Conservation (phyloP, 73 alveolate genomes). For the Paramecium caudatum region DNA sequence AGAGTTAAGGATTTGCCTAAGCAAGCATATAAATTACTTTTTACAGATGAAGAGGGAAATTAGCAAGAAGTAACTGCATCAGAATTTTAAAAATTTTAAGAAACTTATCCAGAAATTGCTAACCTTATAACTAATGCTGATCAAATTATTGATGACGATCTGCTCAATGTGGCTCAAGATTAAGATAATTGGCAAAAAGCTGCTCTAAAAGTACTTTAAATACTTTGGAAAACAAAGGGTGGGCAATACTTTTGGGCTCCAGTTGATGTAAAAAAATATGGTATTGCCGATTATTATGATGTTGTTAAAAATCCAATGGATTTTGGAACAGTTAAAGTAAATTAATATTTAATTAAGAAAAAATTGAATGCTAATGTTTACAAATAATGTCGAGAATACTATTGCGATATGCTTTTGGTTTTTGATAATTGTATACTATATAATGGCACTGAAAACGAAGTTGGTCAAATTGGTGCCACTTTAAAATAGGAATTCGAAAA, state of each 20-base stretch:
- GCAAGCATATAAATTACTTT: constrained; percentile 58
- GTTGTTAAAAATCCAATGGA: constrained; percentile 97
- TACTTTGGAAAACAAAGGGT: constrained; percentile 92
- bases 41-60: constrained; percentile 78
- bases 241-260: constrained; percentile 94
- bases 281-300: constrained; percentile 92
- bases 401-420: constrained; percentile 50
- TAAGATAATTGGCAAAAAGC: constrained; percentile 74
- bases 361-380: constrained; percentile 67
- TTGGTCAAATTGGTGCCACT: constrained; percentile 61
- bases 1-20: constrained; percentile 64
- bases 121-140: constrained; percentile 66
- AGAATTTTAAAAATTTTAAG: constrained; percentile 72
- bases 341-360: neutral
- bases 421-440: constrained; percentile 73
- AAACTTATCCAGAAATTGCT: constrained; percentile 75
- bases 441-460: constrained; percentile 75
- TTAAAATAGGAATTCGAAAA: constrained; percentile 66
- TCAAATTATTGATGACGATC: constrained; percentile 72
- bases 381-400: constrained; percentile 67
- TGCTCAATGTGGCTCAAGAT: constrained; percentile 51
- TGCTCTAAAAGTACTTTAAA: constrained; percentile 76
- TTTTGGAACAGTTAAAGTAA: constrained; percentile 91
- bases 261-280: constrained; percentile 91
- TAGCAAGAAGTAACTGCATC: constrained; percentile 56